phyloP scores from a whole-genome alignment of 768 basidiomycete species.

The Tulasnella sp. region DNA sequence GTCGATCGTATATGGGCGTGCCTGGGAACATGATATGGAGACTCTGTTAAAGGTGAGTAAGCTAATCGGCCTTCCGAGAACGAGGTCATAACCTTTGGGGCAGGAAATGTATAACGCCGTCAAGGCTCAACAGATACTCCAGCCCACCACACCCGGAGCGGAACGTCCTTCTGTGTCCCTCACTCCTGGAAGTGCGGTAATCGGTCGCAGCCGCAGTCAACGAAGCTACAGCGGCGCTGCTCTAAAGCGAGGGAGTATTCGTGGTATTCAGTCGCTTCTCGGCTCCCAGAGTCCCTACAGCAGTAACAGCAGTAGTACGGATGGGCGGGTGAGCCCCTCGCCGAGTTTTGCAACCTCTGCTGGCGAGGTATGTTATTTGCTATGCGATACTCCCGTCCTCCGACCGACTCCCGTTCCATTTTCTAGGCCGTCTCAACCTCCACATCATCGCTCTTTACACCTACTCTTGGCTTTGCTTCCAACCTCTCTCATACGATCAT shows the following conservation, averaged over 20 bases:
- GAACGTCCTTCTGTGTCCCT: constrained; percentile 40
- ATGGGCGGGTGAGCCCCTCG: constrained; percentile 86
- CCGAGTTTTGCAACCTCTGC: constrained; percentile 87
- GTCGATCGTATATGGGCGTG: constrained; percentile 43
- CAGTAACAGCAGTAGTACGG: constrained; percentile 59
- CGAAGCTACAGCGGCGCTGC: constrained; percentile 43
- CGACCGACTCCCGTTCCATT: not conserved
- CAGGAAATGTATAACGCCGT: constrained; percentile 93
- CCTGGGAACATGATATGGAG: constrained; percentile 84
- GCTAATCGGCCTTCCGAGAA: not conserved
- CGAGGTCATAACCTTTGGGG: not conserved
- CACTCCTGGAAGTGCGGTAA: constrained; percentile 37
- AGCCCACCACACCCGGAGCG: constrained; percentile 41
- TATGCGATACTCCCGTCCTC: not conserved
- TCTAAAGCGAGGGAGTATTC: constrained; percentile 83
- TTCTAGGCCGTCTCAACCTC: constrained; percentile 47
- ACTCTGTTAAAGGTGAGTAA: constrained; percentile 57
- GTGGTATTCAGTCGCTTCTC: constrained; percentile 73
- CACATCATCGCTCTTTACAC: constrained; percentile 58
- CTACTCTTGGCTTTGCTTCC: constrained; percentile 91
- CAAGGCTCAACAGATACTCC: constrained; percentile 80
- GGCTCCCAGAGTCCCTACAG: constrained; percentile 70
- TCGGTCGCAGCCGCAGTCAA: constrained; percentile 56
- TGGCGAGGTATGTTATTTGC: constrained; percentile 48
- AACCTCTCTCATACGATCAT: constrained; percentile 96